A percentile compares a stretch with the other conserved stretches of the same genome.
Evolutionary conservation across 2,329 filamentous ascomycete genomes (phyloP).

Genomic region (Colletotrichum phormii): DNA sequence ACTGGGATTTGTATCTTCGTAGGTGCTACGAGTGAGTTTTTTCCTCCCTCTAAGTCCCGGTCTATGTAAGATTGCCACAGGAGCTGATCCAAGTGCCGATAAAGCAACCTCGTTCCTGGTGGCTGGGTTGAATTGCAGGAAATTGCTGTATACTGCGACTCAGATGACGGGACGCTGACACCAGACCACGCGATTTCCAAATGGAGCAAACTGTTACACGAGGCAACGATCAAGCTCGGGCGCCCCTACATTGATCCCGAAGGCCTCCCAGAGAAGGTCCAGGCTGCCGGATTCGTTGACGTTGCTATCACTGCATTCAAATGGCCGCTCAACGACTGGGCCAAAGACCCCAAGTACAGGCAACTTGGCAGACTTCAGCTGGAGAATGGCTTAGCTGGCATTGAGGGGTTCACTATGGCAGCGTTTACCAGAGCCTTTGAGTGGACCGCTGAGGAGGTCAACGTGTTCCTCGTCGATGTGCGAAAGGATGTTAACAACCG

Average conservation of each 20-base stretch:
- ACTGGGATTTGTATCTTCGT: slow-evolving; percentile 50
- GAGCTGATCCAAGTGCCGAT: too few relatives aligned
- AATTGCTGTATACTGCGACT: slow-evolving; percentile 49
- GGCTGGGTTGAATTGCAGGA: slow-evolving; percentile 59
- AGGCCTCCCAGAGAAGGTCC: slow-evolving; percentile 40
- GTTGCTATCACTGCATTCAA: slow-evolving; percentile 59
- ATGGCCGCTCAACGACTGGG: slow-evolving; percentile 64
- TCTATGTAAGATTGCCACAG: too few relatives aligned
- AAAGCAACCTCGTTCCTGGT: slow-evolving; percentile 51
- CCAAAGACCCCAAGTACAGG: slow-evolving; percentile 62
- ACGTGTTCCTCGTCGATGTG: slow-evolving; percentile 45
- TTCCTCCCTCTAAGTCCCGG: too few relatives aligned
- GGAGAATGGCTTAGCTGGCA: slow-evolving; percentile 46
- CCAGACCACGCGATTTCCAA: slow-evolving; percentile 42
- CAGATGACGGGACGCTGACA: slow-evolving; percentile 54
- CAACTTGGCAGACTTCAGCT: slow-evolving; percentile 54
- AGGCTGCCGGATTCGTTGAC: slow-evolving; percentile 64
- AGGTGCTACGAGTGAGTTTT: slow-evolving; percentile 38
- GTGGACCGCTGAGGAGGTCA: slow-evolving; percentile 45
- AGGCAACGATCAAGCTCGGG: slow-evolving; percentile 44
- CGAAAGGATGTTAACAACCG: slow-evolving; percentile 43
- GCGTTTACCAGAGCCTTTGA: slow-evolving; percentile 45
- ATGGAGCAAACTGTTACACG: slow-evolving; percentile 44
- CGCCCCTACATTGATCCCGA: slow-evolving; percentile 41
- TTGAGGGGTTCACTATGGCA: slow-evolving; percentile 45